Evolutionary conservation across 163 green algal species (phyloP), one percentile per base, ranked within the genome.

Genomic region (Chloromonas sp.): DNA sequence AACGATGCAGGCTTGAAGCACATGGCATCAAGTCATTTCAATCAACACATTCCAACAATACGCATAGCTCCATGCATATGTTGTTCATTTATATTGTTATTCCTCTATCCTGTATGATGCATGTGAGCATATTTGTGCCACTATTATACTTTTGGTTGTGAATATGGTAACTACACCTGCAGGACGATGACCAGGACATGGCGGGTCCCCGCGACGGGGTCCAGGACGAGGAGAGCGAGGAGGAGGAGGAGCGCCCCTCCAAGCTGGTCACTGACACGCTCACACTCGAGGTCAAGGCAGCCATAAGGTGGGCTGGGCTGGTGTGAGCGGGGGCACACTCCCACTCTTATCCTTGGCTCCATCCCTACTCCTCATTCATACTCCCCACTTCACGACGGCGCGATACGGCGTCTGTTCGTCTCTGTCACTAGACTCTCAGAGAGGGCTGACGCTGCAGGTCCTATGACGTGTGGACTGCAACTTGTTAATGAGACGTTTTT

Each of bases 191-290:
- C 3, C 1, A 70, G 60, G 87, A 83, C 58, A 60, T 3, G 8
- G 70, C 85, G 84, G 83, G 82, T 58, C 79, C 81, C 1, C 86
- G 79, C 15, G 87, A 81, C 61, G 81, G 81, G 14, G 66, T 14
- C 11, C 14, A 59, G 2, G 79, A 76, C 5, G 66, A 58, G 0
- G 81, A 60, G 15, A 84, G 88, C 70, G 87, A 90, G 60, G 87
- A 84, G 61, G 87, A 87, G 15, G 88, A 93, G 3, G 87, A 84
- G 14, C 84, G 66, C 60, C 92, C 92, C 61, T 93, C 88, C 62
- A 93, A 93, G 89, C 66, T 94, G 15, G 85, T 94, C 61, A 85
- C 62, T 0, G 60, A 78, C 2, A 58, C 84, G 61, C 15, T 91
- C 36, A 36, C 77, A 11, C 74, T 93, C 61, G 60, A 82, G 14